These are phyloP conservation scores for Salix brachista DNA, from an alignment of 345 rosid species.

Conservation along the genomic window DNA sequence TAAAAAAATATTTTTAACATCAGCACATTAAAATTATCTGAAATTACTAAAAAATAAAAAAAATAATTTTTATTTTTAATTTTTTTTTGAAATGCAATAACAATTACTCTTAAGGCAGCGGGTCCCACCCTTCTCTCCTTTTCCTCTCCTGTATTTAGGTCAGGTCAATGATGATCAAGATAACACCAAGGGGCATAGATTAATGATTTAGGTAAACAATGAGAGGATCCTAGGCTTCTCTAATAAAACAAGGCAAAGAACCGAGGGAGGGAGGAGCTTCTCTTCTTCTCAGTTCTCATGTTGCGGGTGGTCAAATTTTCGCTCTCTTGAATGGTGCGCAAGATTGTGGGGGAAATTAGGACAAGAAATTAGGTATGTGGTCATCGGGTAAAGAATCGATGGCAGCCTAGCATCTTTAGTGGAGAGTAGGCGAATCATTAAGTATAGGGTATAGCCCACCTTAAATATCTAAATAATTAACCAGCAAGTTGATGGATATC, in stretches of 20 bases:
- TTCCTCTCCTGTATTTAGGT: background rate
- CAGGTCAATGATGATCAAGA: background rate
- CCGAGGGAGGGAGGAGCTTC: background rate
- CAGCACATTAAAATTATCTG: no score
- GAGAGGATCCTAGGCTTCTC: no score
- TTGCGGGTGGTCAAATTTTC: background rate
- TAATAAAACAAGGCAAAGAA: background rate
- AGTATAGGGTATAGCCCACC: background rate
- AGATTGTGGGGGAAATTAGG: constrained; percentile 1
- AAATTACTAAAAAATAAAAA: no score
- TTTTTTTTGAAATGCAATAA: no score
- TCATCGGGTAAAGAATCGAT: constrained; percentile 1
- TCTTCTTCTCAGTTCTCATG: background rate
- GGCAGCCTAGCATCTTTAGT: constrained; percentile 16
- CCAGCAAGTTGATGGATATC: background rate
- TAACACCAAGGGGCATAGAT: background rate
- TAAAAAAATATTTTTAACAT: no score
- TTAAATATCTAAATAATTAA: background rate
- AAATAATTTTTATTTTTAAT: no score
- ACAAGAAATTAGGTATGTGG: constrained; percentile 29
- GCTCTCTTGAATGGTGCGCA: background rate
- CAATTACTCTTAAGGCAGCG: no score
- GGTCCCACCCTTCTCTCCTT: background rate
- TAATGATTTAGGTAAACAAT: background rate
- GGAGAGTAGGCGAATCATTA: constrained; percentile 5